Evolutionary conservation across 169 alveolate species (phyloP), one percentile per base, ranked within the genome.

Genomic region (Blepharisma undulans): DNA sequence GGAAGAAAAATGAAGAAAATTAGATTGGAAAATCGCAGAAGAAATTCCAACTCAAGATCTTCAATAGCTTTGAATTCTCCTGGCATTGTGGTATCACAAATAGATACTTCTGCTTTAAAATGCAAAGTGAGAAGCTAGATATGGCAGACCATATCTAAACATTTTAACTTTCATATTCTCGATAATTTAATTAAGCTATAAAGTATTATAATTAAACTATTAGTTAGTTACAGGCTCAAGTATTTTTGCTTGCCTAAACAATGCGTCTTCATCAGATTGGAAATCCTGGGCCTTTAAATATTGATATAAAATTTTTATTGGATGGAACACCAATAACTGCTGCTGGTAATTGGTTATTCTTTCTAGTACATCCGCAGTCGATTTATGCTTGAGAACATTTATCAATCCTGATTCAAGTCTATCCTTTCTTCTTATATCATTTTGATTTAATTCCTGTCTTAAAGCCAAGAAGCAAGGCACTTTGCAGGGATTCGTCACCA

Each of bases 381-480:
- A 25, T 33, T 30, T 82, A 60, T 82, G 89, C 78, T 82, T 82
- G 29, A 33, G 76, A 22, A 82, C 22, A 60, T 82, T 82, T 21
- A 82, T 82, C n/a, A 82, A 30, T 48, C 36, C 36, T 4, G 89
- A 82, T 82, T 82, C 89, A 60, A 48, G 74, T 3, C 22, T 22
- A 30, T 48, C 76, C 77, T 27, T 72, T 22, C 30, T 48, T 32
- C 22, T 27, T 33, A 30, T 60, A 59, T 82, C 89, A 22, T 22
- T 82, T 82, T 59, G 29, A 32, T 25, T 82, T 21, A 82, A 30
- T 25, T 21, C 89, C 29, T 82, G 72, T n/a, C 89, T 82, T 3
- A 82, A 60, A 12, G 89, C 89, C 10, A 82, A 59, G 16, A 82
- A 36, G 76, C 89, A 82, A 36, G 89, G 89, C 22, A 82, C 76